Conservation (phyloP, 768 basidiomycete genomes). For the Suillus alpinus region DNA sequence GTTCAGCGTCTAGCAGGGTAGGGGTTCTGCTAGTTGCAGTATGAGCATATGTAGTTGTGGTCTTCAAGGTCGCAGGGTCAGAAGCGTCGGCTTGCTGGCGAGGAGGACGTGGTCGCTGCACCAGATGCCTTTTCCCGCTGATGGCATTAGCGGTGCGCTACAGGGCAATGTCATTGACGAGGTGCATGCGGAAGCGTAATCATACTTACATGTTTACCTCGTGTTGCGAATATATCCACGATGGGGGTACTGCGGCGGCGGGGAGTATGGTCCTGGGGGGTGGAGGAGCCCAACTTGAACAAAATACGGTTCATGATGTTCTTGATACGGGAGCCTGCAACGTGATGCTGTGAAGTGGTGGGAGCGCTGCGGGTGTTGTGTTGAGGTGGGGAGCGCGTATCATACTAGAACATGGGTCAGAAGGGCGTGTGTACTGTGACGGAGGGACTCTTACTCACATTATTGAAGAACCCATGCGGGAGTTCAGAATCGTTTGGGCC, state of each 20-base stretch:
- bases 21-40: too few species aligned
- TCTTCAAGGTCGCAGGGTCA: too few species aligned
- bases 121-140: not conserved
- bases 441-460: too few species aligned
- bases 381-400: not conserved
- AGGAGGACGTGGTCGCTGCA: not conserved
- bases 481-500: too few species aligned
- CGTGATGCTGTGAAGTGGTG: not conserved
- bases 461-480: too few species aligned
- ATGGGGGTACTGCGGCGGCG: not conserved
- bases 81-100: not conserved
- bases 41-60: too few species aligned
- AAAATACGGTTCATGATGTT: not conserved
- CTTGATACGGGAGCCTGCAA: not conserved
- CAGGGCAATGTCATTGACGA: constrained; percentile 32
- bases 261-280: not conserved
- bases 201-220: not conserved
- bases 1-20: too few species aligned
- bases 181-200: too few species aligned
- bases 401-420: not conserved
- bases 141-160: not conserved
- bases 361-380: not conserved
- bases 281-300: too few species aligned
- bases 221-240: not conserved
- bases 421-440: not conserved